Evolutionary conservation across 164 flowering plant genomes (phyloP), one percentile per base, ranked within the genome.

Genomic region (Pachysandra terminalis): DNA sequence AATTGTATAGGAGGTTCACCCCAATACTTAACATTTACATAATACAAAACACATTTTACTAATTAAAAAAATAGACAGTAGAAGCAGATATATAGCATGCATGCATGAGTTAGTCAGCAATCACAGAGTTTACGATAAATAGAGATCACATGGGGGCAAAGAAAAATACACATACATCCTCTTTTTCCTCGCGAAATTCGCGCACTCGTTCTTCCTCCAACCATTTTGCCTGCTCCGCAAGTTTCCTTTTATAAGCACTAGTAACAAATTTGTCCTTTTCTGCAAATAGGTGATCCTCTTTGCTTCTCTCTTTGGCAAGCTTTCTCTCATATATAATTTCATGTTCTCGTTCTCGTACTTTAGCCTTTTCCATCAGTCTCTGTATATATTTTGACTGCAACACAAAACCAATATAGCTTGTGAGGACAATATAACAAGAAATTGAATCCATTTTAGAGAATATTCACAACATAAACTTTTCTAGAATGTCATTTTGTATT

Each of bases 261-360:
- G 97, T 91, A 35, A 91, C 84, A 74, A 84, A 91, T 66, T 89
- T 91, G 51, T 89, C 97, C 73, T 91, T 91, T 70, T 85, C 93
- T 17, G 79, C 86, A 74, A 57, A 89, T 23, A 89, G 83, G 73
- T 89, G 89, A 25, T 89, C 97, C 4, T 91, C 97, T 75, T 87
- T 71, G 75, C 69, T 78, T 80, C 97, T 84, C 80, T 89, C 94
- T 73, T 89, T 89, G 5, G 85, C 82, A 58, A 89, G 81, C 62
- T 85, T 89, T 61, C 79, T 85, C 81, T 91, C 97, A 76, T 82
- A 91, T 21, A 87, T 71, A 26, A 91, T 75, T 40, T 91, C 97
- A 48, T 84, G 91, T 61, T 89, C 87, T 22, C 80, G 77, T 62
- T 87, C 83, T 59, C 97, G 76, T 71, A 72, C 73, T 73, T 87